These are phyloP conservation scores for Rhodamnia rubescens DNA, from an alignment of 345 rosid genomes.

Conservation along the genomic window DNA sequence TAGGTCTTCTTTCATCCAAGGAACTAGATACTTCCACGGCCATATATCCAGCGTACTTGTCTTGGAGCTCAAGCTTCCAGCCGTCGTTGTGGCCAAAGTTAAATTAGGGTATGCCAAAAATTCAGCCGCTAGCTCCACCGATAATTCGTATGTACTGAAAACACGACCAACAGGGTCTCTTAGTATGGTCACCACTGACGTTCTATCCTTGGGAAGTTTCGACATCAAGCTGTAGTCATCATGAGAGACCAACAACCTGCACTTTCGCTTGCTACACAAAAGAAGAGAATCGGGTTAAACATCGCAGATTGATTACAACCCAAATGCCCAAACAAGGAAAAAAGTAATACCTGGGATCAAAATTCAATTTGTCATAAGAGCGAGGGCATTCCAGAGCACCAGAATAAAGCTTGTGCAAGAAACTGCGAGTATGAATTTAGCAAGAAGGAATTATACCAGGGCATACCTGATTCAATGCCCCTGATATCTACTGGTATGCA, in stretches of 20 bases:
- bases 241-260: constrained; percentile 77
- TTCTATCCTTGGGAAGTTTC: constrained; percentile 66
- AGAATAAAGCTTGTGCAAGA: constrained; percentile 68
- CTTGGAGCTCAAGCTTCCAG: constrained; percentile 47
- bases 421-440: constrained; percentile 40
- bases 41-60: constrained; percentile 84
- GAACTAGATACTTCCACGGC: constrained; percentile 97
- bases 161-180: constrained; percentile 85
- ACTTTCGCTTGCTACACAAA: constrained; percentile 50
- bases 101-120: constrained; percentile 90
- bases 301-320: not conserved
- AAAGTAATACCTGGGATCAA: constrained; percentile 66
- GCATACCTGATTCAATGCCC: not conserved
- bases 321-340: not conserved
- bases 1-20: constrained; percentile 96
- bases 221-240: constrained; percentile 94
- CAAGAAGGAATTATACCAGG: not conserved
- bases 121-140: constrained; percentile 89
- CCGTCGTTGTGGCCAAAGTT: constrained; percentile 56
- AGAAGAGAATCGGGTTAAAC: not conserved
- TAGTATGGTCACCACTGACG: constrained; percentile 83
- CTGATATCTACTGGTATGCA: not conserved
- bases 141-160: constrained; percentile 86
- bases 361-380: constrained; percentile 79
- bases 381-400: constrained; percentile 72